Base-by-base conservation (phyloP, 2,329 filamentous ascomycete species). In the Alternaria angustiovoidea region DNA sequence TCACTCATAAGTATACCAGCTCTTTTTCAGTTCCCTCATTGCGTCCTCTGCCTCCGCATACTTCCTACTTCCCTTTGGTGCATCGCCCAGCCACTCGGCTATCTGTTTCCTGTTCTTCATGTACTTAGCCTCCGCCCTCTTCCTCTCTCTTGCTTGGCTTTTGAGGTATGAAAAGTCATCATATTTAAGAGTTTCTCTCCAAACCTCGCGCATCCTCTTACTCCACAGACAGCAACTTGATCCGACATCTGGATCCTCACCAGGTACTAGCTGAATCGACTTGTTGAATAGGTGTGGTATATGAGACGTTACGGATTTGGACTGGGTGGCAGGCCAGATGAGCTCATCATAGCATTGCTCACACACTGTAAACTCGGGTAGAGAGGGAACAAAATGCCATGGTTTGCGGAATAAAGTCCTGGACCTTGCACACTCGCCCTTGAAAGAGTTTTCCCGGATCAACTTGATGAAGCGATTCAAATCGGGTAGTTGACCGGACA, bases 261-360 rank as follows among this genome's bases (percentile, higher is more conserved):
- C 74, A 3, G 85, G 82, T 5, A 90, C 78, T 12, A 84, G 82
- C 64, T 88, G 85, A 24, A 87, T 83, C 14, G 86, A 83, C 57
- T 85, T 83, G 63, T 87, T 88, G 60, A 79, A 74, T 3, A 72
- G 34, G 9, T 67, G 67, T 0, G 77, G 75, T 2, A 79, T 59
- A 4, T 68, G 63, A 11, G 64, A 80, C 39, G 84, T 79, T 4
- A 84, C 81, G 30, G 84, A 81, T 5, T 85, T 81, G 32, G 67
- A 59, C 11, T 64, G 60, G 46, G 89, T 79, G 51, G 88, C 82
- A 1, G 93, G 93, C 78, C 86, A 87, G n/a, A 97, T 87, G 1
- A 92, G 86, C 22, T 92, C 88, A 16, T 92, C 87, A 75, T 91
- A 97, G 77, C 94, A 98, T 77, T 94, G 92, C 65, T 91, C 88